Base-by-base conservation (phyloP, 1,139 yeast genomes). In the Nadsonia commutata region DNA sequence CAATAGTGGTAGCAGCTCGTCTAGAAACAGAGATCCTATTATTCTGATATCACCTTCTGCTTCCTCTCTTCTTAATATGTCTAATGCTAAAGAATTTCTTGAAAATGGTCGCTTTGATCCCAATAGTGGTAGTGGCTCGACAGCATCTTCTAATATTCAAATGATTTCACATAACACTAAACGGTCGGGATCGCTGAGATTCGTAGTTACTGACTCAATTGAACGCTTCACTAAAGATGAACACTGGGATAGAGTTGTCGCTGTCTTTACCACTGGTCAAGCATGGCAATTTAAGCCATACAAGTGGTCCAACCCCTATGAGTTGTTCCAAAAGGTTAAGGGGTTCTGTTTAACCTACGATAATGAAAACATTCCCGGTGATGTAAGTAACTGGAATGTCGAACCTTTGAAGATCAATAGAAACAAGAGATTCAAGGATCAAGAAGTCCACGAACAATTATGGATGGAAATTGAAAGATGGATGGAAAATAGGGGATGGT, bases 231-330 rank as follows among this genome's bases (percentile, higher is more conserved):
- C 82, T 20, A 88, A 86, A 57, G 95, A 95, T 2, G 98, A 90
- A 57, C 86, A 93, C 62, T 90, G 99, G 99, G 68, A 66, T 44
- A 72, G 98, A 47, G 96, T 93, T 1, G 83, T 90, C 41, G 97
- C 95, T 0, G 84, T 90, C 31, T 82, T 90, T 65, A 90, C 95
- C 16, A 90, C 97, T 2, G 98, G 99, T 17, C 98, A 90, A 64
- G 72, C 80, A 43, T 90, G 99, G 99, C 99, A 90, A 64, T 84
- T 90, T 63, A 76, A 83, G 55, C 77, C 79, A 54, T 90, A 90
- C 62, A 82, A 80, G 56, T 82, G 86, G 74, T 71, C 78, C 33
- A 76, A 79, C 47, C 96, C 98, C 1, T 78, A 81, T 48, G 68
- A 70, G 37, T 67, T 90, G 50, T 93, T 90, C 61, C 94, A 82